phyloP scores from a whole-genome alignment of 2,329 filamentous ascomycete genomes.

The Colletotrichum sp. region DNA sequence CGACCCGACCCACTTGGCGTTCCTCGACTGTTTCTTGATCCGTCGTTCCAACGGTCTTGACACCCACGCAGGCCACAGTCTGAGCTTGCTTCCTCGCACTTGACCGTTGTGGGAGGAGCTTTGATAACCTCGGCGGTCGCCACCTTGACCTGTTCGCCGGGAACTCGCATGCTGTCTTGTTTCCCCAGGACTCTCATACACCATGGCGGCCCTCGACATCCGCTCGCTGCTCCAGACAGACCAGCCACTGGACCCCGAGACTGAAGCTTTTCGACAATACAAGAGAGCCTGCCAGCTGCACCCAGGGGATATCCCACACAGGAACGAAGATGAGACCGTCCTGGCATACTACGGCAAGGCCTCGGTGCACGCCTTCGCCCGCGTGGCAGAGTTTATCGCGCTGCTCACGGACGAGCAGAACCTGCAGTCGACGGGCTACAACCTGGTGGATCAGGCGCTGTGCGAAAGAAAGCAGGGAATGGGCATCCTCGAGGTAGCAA shows the following conservation, averaged over 20 bases:
- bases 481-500: constrained; percentile 11
- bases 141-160: background rate
- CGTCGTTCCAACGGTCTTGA: background rate
- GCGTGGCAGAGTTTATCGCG: background rate
- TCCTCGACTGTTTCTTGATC: background rate
- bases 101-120: background rate
- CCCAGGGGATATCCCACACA: background rate
- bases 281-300: background rate
- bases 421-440: constrained; percentile 10
- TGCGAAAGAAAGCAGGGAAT: constrained; percentile 1
- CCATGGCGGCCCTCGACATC: background rate
- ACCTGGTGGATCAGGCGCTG: constrained; percentile 6
- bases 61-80: background rate
- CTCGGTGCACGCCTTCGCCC: background rate
- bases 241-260: background rate
- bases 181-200: background rate
- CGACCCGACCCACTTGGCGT: constrained; percentile 9
- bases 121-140: background rate
- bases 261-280: background rate
- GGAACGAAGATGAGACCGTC: background rate
- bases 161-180: background rate
- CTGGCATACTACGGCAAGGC: background rate
- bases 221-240: constrained; percentile 6
- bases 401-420: background rate
- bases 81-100: background rate